A percentile compares a stretch with the other conserved stretches of the same genome.
Evolutionary conservation across 108 stramenopile species (phyloP).

Genomic region (Hondaea fermentalgiana): DNA sequence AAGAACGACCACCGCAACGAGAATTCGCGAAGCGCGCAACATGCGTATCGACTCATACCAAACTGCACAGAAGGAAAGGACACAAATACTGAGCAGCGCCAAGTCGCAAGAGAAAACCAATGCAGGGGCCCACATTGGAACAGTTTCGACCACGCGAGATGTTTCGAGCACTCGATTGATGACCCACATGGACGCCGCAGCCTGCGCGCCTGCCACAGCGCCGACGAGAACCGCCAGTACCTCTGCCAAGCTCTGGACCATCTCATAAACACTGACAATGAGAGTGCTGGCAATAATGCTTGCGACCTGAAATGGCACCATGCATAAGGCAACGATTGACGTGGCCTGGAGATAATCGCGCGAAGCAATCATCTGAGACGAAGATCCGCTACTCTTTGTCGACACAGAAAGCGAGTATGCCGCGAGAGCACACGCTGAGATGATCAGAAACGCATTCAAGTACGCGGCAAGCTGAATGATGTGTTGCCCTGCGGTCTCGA

Average conservation of each 20-base stretch:
- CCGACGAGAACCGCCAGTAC: not conserved
- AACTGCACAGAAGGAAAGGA: not conserved
- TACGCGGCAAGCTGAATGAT: not conserved
- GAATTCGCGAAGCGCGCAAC: not conserved
- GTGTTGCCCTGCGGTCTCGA: conserved; percentile 11
- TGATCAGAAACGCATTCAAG: not conserved
- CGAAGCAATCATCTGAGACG: not conserved
- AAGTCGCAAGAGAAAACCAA: not conserved
- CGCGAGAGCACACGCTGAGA: not conserved
- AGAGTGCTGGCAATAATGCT: not conserved
- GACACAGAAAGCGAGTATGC: not conserved
- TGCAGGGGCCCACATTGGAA: not conserved
- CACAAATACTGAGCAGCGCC: not conserved
- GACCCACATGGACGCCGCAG: not conserved
- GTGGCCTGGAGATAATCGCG: not conserved
- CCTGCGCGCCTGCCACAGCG: not conserved
- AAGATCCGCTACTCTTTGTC: no score
- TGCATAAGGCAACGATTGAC: not conserved
- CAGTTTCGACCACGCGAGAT: not conserved
- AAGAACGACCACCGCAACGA: not conserved
- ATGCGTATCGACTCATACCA: not conserved
- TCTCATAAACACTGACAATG: not conserved
- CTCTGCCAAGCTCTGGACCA: not conserved
- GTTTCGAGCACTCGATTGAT: not conserved
- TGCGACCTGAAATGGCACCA: not conserved